phyloP scores from a whole-genome alignment of 1,139 yeast species.

The Lodderomyces parapsilosis region DNA sequence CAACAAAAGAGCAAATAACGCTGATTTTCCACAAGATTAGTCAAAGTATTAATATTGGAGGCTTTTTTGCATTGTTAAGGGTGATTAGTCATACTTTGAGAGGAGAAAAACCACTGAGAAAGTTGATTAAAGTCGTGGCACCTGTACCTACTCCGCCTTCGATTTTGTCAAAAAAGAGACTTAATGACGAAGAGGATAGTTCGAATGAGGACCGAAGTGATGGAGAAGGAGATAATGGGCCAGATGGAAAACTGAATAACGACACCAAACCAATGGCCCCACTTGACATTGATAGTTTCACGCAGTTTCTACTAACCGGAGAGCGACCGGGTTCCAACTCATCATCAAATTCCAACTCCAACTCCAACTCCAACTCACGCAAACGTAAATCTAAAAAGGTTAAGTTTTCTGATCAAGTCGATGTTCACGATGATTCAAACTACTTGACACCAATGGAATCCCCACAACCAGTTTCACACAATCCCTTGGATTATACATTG shows the following conservation, averaged over 20 bases:
- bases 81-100: slow-evolving; percentile 56
- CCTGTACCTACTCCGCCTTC: slow-evolving; percentile 70
- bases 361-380: slow-evolving; percentile 11
- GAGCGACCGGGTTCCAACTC: slow-evolving; percentile 46
- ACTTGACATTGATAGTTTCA: slow-evolving; percentile 70
- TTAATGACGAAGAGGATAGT: slow-evolving; percentile 40
- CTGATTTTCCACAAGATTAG: slow-evolving; percentile 51
- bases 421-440: slow-evolving; percentile 30
- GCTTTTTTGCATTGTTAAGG: slow-evolving; percentile 70
- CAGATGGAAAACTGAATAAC: slow-evolving; percentile 1
- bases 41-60: slow-evolving; percentile 63
- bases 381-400: slow-evolving; percentile 54
- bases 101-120: slow-evolving; percentile 50
- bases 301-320: slow-evolving; percentile 73
- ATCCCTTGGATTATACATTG: slow-evolving; percentile 52
- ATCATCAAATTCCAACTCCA: neutral
- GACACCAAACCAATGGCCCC: slow-evolving; percentile 19
- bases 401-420: slow-evolving; percentile 66
- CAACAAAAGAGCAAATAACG: slow-evolving; percentile 43
- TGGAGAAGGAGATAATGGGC: neutral
- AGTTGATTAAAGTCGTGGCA: slow-evolving; percentile 50
- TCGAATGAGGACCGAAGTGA: slow-evolving; percentile 18
- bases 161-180: slow-evolving; percentile 57
- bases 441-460: slow-evolving; percentile 23
- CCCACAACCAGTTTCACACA: slow-evolving; percentile 19